Evolutionary conservation across 169 alveolate species (phyloP).

Genomic region (Eimeria falciformis): DNA sequence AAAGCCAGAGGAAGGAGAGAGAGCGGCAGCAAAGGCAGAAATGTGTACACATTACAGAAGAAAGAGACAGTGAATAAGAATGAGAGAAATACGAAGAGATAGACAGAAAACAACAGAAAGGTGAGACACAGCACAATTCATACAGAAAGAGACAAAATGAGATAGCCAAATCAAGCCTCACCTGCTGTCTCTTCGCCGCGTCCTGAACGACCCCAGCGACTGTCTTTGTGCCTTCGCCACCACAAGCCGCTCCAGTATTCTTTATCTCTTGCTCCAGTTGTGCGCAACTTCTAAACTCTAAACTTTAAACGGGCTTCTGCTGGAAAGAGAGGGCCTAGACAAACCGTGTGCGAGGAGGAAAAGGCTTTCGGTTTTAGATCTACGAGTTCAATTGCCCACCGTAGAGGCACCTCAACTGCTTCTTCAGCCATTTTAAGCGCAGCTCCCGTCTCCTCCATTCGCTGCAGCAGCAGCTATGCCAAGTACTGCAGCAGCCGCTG

Average conservation of each 20-base stretch:
- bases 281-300: no score
- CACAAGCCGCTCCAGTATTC: no score
- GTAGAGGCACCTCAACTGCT: background rate
- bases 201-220: no score
- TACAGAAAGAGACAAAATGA: no score
- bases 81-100: background rate
- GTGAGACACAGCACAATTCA: background rate
- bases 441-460: background rate
- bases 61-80: background rate
- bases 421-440: background rate
- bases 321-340: background rate
- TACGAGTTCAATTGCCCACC: conserved; percentile 11
- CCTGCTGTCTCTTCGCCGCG: background rate
- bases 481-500: conserved; percentile 2
- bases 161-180: background rate
- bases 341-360: background rate
- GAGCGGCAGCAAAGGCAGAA: no score
- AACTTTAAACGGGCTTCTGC: no score
- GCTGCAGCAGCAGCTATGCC: background rate
- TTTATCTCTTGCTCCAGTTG: no score
- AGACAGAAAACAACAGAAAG: background rate
- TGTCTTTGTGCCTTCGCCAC: no score
- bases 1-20: background rate
- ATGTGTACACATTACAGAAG: background rate
- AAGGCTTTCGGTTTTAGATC: background rate